These are phyloP conservation scores for Malania oleifera DNA, from an alignment of 164 flowering plant species.

Conservation along the genomic window DNA sequence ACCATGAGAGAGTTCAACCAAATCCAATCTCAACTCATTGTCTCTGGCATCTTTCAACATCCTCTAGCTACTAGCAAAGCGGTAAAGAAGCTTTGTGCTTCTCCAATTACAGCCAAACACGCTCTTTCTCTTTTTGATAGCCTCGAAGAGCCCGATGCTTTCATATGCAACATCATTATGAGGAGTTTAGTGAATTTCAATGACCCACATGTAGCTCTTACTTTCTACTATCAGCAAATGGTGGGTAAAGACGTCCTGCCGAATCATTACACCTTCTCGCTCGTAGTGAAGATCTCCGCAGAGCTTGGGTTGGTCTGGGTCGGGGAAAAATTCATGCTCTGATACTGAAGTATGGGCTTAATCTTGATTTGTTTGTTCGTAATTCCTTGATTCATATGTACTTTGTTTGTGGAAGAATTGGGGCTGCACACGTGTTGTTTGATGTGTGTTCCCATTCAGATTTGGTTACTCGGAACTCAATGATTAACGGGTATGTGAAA, in stretches of 20 bases:
- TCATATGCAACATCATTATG: neutral
- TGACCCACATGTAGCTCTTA: neutral
- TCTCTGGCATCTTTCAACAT: neutral
- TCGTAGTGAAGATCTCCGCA: neutral
- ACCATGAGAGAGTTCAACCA: no score
- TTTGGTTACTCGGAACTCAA: neutral
- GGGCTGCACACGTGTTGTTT: neutral
- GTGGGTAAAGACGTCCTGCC: neutral
- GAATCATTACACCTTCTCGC: neutral
- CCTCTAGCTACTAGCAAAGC: neutral
- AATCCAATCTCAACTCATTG: no score
- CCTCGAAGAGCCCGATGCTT: neutral
- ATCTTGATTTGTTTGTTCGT: neutral
- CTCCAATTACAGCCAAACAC: neutral
- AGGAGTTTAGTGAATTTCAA: neutral
- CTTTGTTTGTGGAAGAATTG: neutral
- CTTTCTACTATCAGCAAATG: neutral
- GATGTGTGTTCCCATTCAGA: neutral
- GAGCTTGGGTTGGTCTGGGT: neutral
- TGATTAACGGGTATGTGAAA: neutral
- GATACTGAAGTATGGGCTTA: neutral
- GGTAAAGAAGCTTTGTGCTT: neutral
- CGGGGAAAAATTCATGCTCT: neutral
- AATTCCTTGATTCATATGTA: neutral
- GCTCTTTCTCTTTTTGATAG: neutral